A percentile compares a stretch with the other conserved stretches of the same genome.
Evolutionary conservation across 305 asterid species (phyloP).

Genomic region (Solanum aculeatissimum): DNA sequence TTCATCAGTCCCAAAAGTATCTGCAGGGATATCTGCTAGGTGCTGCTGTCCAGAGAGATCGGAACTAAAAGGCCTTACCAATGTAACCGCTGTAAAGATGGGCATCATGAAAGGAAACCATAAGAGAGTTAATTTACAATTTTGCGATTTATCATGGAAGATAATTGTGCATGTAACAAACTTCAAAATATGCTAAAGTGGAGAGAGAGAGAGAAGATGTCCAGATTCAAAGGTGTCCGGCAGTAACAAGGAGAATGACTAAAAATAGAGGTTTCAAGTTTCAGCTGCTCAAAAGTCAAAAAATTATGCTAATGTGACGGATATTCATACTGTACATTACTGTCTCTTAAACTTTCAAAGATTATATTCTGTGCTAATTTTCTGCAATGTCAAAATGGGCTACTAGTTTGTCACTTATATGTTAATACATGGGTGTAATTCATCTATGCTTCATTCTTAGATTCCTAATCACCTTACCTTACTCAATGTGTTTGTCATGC

Average conservation of each 20-base stretch:
- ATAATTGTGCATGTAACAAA: neutral
- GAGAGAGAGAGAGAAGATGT: neutral
- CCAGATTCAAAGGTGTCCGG: neutral
- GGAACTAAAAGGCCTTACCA: constrained; percentile 23
- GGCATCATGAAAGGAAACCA: neutral
- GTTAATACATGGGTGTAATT: neutral
- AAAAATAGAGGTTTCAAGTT: neutral
- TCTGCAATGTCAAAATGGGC: neutral
- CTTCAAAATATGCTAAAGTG: neutral
- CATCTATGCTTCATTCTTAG: neutral
- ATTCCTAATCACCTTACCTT: neutral
- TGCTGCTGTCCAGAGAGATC: constrained; percentile 16
- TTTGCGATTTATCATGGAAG: neutral
- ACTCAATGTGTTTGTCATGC: neutral
- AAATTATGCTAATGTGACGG: neutral
- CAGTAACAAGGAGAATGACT: neutral
- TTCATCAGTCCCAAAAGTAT: constrained; percentile 24
- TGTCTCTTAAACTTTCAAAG: neutral
- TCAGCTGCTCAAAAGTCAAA: neutral
- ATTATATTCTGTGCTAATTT: neutral
- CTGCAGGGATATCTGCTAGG: constrained; percentile 18
- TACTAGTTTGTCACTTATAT: neutral
- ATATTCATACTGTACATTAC: neutral
- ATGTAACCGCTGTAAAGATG: constrained; percentile 25
- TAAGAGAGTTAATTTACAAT: neutral